A percentile compares a stretch with the other conserved stretches of the same genome.
Conservation (phyloP, 2,329 filamentous ascomycete species). For the Colletotrichum spinosum region DNA sequence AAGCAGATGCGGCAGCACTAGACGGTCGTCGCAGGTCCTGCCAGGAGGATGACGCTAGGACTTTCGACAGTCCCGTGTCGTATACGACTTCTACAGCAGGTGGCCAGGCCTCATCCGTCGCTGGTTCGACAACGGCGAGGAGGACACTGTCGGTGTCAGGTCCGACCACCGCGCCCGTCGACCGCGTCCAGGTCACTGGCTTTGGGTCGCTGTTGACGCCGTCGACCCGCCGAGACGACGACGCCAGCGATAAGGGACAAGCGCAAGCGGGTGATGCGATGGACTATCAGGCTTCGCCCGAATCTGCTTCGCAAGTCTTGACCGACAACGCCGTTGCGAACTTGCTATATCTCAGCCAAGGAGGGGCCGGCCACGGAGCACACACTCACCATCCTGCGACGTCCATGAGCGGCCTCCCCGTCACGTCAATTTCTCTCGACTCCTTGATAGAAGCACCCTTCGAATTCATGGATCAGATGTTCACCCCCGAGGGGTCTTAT, state of each 20-base stretch:
- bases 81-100: constrained; percentile 30
- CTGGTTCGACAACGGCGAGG: constrained; percentile 13
- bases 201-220: constrained; percentile 17
- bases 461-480: constrained; percentile 42
- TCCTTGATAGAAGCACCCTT: constrained; percentile 31
- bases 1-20: neutral
- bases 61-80: constrained; percentile 23
- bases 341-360: constrained; percentile 49
- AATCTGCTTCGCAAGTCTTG: constrained; percentile 42
- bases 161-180: constrained; percentile 11
- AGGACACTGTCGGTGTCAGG: constrained; percentile 20
- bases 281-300: constrained; percentile 36
- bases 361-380: constrained; percentile 36
- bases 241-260: constrained; percentile 13
- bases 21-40: neutral
- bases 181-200: constrained; percentile 1
- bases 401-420: constrained; percentile 7
- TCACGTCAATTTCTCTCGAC: constrained; percentile 30
- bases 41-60: constrained; percentile 18
- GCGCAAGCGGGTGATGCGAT: constrained; percentile 3
- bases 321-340: constrained; percentile 51
- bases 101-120: constrained; percentile 9
- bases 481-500: constrained; percentile 47
- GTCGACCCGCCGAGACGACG: constrained; percentile 18
- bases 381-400: constrained; percentile 3